A percentile compares a stretch with the other conserved stretches of the same genome.
These are phyloP conservation scores for Periconia sp. DNA, from an alignment of 2,329 filamentous ascomycete genomes.

Conservation along the genomic window DNA sequence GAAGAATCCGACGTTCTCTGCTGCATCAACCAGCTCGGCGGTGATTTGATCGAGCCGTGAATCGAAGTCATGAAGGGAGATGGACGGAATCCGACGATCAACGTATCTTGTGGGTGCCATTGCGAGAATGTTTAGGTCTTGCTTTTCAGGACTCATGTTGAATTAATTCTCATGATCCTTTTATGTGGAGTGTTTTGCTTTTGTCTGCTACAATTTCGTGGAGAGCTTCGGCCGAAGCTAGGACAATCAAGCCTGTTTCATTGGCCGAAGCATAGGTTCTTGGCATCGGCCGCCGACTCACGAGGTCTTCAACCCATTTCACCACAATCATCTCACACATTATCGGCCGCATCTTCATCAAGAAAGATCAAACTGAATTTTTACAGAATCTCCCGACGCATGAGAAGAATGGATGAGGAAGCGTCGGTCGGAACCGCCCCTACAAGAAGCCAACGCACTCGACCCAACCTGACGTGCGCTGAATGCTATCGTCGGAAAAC, in stretches of 20 bases:
- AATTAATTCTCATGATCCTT: neutral
- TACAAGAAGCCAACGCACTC: conserved; percentile 13
- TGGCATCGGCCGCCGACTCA: neutral
- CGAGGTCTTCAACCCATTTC: neutral
- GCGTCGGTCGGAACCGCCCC: neutral
- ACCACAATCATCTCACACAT: neutral
- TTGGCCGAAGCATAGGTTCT: neutral
- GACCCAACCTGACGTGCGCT: conserved; percentile 32
- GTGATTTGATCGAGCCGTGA: conserved; percentile 58
- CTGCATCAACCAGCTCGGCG: conserved; percentile 53
- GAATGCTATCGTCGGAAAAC: conserved; percentile 37
- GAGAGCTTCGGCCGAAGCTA: neutral
- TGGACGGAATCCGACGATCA: conserved; percentile 16
- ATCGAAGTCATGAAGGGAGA: conserved; percentile 59
- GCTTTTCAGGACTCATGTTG: neutral
- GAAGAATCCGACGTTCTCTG: conserved; percentile 65
- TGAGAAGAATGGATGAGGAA: neutral
- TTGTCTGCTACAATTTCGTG: neutral
- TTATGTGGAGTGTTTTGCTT: neutral
- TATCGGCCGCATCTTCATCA: neutral
- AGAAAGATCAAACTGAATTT: neutral
- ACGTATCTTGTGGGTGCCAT: conserved; percentile 22
- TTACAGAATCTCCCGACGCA: neutral
- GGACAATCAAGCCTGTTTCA: neutral
- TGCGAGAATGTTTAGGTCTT: conserved; percentile 7